These are phyloP conservation scores for Cerioporus squamosus DNA, from an alignment of 1,284 basidiomycete genomes.

Conservation along the genomic window DNA sequence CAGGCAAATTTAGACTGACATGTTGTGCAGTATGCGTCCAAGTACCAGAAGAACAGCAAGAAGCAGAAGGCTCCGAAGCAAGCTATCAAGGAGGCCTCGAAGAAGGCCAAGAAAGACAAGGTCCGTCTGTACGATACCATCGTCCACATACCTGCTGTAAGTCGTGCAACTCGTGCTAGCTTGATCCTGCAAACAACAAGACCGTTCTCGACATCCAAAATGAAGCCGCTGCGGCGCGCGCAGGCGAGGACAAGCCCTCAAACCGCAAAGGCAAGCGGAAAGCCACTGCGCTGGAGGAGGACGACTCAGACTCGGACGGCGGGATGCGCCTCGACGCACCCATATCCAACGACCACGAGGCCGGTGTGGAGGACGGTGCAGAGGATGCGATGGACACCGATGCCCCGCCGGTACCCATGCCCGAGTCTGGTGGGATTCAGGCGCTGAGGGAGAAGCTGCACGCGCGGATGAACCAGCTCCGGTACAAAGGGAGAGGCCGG, in stretches of 20 bases:
- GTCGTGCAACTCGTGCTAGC: slow-evolving; percentile 40
- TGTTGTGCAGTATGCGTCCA: slow-evolving; percentile 50
- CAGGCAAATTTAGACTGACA: not conserved
- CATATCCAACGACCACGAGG: slow-evolving; percentile 26
- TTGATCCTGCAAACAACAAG: slow-evolving; percentile 89
- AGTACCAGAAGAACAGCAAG: slow-evolving; percentile 91
- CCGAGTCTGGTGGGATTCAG: slow-evolving; percentile 66
- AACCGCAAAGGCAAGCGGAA: slow-evolving; percentile 55
- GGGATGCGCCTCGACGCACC: slow-evolving; percentile 39
- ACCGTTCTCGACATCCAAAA: slow-evolving; percentile 79
- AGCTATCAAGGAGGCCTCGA: slow-evolving; percentile 84
- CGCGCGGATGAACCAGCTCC: slow-evolving; percentile 74
- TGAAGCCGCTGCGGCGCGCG: slow-evolving; percentile 44
- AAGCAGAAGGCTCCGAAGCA: slow-evolving; percentile 83
- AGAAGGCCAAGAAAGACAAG: slow-evolving; percentile 85
- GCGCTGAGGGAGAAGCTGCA: slow-evolving; percentile 82
- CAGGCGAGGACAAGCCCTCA: slow-evolving; percentile 30
- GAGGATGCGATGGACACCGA: slow-evolving; percentile 30
- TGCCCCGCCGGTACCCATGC: slow-evolving; percentile 63
- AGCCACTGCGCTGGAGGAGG: slow-evolving; percentile 42
- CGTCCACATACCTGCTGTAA: too few relatives aligned
- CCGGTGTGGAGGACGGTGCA: slow-evolving; percentile 24
- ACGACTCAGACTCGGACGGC: slow-evolving; percentile 40
- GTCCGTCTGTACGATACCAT: slow-evolving; percentile 43
- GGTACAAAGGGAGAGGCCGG: slow-evolving; percentile 37